These are phyloP conservation scores for Saitozyma podzolica DNA, from an alignment of 768 basidiomycete species.

Conservation along the genomic window DNA sequence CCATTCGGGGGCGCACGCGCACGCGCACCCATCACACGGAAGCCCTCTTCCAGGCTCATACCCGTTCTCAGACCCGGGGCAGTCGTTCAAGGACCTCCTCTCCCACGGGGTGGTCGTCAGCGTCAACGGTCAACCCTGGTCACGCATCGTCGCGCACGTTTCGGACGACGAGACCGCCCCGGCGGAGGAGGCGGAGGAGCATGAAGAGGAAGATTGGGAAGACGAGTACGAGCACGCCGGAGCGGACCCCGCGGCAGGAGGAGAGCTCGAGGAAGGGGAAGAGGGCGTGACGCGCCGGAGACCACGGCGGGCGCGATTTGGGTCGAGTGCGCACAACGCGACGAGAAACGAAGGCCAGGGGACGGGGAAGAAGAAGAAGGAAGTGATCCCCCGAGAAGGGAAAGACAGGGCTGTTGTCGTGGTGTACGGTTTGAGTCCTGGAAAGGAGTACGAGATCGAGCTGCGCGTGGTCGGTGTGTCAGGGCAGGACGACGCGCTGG, in stretches of 20 bases:
- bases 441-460: slow-evolving; percentile 86
- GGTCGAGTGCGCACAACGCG: slow-evolving; percentile 14
- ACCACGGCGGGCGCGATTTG: slow-evolving; percentile 37
- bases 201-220: slow-evolving; percentile 14
- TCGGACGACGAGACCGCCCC: slow-evolving; percentile 23
- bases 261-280: slow-evolving; percentile 6
- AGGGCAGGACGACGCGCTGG: slow-evolving; percentile 27
- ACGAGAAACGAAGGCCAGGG: slow-evolving; percentile 1
- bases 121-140: slow-evolving; percentile 51
- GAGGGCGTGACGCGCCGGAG: slow-evolving; percentile 29
- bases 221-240: slow-evolving; percentile 20
- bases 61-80: slow-evolving; percentile 10
- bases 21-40: not conserved
- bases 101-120: slow-evolving; percentile 51
- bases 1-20: not conserved
- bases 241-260: not conserved
- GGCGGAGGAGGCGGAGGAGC: slow-evolving; percentile 11
- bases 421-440: slow-evolving; percentile 83
- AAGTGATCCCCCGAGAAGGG: slow-evolving; percentile 21
- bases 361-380: slow-evolving; percentile 10
- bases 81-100: slow-evolving; percentile 47
- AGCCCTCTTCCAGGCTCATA: slow-evolving; percentile 14
- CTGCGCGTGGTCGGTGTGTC: slow-evolving; percentile 63
- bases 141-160: slow-evolving; percentile 50
- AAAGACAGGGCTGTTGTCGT: slow-evolving; percentile 87